phyloP scores from a whole-genome alignment of 305 asterid species.

The Ajuga reptans region DNA sequence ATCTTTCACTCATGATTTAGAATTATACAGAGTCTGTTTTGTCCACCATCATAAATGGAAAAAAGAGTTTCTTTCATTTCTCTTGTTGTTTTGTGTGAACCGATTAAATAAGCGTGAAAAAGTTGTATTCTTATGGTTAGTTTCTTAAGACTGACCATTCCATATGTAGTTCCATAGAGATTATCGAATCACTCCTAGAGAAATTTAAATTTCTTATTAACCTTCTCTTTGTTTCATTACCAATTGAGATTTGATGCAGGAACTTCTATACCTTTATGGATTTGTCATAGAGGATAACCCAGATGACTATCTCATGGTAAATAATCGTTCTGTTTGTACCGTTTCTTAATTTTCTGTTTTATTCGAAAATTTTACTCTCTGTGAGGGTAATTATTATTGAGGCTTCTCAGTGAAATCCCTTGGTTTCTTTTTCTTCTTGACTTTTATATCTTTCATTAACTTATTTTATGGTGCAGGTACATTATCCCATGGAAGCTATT shows the following conservation, averaged over 20 bases:
- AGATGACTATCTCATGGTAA: constrained; percentile 89
- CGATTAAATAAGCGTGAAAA: not conserved
- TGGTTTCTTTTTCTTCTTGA: no score
- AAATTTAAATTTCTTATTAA: not conserved
- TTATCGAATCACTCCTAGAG: not conserved
- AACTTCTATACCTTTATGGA: constrained; percentile 84
- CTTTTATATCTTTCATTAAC: not conserved
- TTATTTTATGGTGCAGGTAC: constrained; percentile 41
- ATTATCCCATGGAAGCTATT: constrained; percentile 78
- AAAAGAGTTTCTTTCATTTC: not conserved
- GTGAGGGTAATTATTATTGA: not conserved
- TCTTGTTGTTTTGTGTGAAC: not conserved
- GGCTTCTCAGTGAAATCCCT: not conserved
- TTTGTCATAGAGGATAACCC: constrained; percentile 72
- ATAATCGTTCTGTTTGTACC: constrained; percentile 1
- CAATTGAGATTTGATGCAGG: constrained; percentile 47
- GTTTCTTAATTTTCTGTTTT: not conserved
- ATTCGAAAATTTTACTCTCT: not conserved
- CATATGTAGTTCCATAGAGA: no score
- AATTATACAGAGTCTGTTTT: not conserved
- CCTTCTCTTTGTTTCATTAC: not conserved
- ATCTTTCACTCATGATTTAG: not conserved
- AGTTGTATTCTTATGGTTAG: not conserved
- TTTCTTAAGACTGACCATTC: not conserved
- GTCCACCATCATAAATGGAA: not conserved